Conservation (phyloP, 2,329 filamentous ascomycete genomes). For the Alternaria ethzedia region DNA sequence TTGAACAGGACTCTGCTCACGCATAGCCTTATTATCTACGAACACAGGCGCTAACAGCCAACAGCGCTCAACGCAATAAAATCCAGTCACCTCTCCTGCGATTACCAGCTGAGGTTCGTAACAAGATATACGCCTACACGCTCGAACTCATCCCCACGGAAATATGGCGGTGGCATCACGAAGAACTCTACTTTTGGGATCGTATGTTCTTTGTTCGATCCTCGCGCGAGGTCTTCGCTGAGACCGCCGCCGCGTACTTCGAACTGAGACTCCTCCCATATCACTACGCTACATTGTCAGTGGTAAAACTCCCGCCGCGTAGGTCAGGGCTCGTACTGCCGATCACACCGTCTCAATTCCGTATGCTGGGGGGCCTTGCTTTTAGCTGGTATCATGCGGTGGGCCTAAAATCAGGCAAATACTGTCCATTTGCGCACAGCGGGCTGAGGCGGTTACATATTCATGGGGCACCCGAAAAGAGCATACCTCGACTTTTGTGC, state of each 20-base stretch:
- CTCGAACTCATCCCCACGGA: background rate
- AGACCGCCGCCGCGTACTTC: background rate
- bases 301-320: background rate
- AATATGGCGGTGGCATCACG: background rate
- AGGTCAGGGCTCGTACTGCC: background rate
- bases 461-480: background rate
- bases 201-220: background rate
- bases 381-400: background rate
- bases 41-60: background rate
- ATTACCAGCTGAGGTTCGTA: background rate
- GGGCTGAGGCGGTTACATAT: background rate
- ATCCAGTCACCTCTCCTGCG: background rate
- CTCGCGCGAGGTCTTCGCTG: background rate
- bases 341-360: background rate
- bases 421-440: background rate
- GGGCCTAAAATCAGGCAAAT: background rate
- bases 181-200: background rate
- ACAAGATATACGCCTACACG: background rate
- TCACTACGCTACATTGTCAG: background rate
- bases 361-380: background rate
- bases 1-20: background rate
- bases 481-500: background rate
- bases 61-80: background rate
- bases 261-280: background rate
- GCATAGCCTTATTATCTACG: background rate